A percentile compares a stretch with the other conserved stretches of the same genome.
These are phyloP conservation scores for Phaseolus coccineus DNA, from an alignment of 331 rosid species.

Conservation along the genomic window DNA sequence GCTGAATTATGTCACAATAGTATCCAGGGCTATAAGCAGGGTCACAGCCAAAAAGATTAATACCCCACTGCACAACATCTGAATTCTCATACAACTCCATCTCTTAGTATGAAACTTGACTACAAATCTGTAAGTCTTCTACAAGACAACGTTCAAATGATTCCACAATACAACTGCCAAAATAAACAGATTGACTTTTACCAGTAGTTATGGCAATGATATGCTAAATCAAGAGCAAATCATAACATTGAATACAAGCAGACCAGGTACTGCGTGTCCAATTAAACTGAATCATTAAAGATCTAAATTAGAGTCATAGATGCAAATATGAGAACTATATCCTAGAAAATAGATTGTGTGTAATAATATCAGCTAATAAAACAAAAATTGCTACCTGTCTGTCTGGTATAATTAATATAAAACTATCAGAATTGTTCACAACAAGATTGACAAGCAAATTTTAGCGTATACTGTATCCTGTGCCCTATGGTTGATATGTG, in stretches of 20 bases:
- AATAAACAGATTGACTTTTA: constrained; percentile 40
- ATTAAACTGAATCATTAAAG: constrained; percentile 30
- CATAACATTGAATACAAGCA: constrained; percentile 27
- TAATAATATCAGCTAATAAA: not conserved
- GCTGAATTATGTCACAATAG: constrained; percentile 52
- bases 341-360: not conserved
- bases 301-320: constrained; percentile 13
- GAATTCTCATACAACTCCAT: constrained; percentile 68
- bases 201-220: constrained; percentile 32
- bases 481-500: not conserved
- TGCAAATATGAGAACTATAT: not conserved
- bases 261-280: constrained; percentile 19
- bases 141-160: constrained; percentile 20
- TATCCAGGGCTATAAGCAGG: constrained; percentile 58
- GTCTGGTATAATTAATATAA: not conserved
- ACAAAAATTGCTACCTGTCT: not conserved
- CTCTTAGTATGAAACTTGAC: constrained; percentile 41
- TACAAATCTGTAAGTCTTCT: constrained; percentile 36
- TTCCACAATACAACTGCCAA: constrained; percentile 44
- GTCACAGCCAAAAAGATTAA: constrained; percentile 59
- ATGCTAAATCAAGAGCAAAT: constrained; percentile 33
- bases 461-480: not conserved
- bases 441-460: constrained; percentile 3
- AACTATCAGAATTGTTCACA: not conserved
- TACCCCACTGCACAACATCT: constrained; percentile 74